Base-by-base conservation (phyloP, 352 stramenopile genomes). In the Blastocystis sp. region DNA sequence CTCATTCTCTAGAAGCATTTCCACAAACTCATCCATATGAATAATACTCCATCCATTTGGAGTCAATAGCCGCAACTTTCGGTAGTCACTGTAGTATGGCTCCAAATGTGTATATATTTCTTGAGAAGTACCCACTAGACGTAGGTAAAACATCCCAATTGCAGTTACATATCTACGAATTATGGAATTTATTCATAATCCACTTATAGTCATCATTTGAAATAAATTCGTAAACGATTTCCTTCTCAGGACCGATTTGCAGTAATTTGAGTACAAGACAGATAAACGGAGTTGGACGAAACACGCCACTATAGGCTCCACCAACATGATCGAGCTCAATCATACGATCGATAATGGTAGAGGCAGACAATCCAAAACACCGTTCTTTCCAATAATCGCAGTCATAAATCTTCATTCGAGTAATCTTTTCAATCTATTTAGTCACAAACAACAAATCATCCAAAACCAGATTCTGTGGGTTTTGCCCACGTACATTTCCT, bases 201-300 rank as follows among this genome's bases (percentile, higher is more conserved):
- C 47, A 87, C 92, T 98, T 98, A 92, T 98, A 98, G 89, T 98
- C 95, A 7, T 98, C 95, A 90, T 98, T 98, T 76, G 97, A 91
- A 23, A 99, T 94, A 90, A 98, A 98, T 79, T 94, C 93, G 39
- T 94, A 90, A 34, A 98, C 92, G 55, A 98, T 96, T 41, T 98
- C 96, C 47, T 95, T 92, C 87, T 98, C 96, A 0, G 96, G 96
- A 90, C 98, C 94, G 61, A 99, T 93, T 91, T 99, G 96, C 56
- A 99, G 91, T 92, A 99, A 94, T 92, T 99, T 99, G 61, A 99
- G 92, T 23, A 98, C 90, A 34, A 99, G 92, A 91, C 96, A 98
- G n/a, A 99, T 91, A 91, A 99, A 99, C 68, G 95, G 94, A 26
- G 95, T 98, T 5, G 97, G 96, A 91, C 98, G 95, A 77, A 95